Conservation (phyloP, 148 eudicot species). For the Persicaria tinctoria region DNA sequence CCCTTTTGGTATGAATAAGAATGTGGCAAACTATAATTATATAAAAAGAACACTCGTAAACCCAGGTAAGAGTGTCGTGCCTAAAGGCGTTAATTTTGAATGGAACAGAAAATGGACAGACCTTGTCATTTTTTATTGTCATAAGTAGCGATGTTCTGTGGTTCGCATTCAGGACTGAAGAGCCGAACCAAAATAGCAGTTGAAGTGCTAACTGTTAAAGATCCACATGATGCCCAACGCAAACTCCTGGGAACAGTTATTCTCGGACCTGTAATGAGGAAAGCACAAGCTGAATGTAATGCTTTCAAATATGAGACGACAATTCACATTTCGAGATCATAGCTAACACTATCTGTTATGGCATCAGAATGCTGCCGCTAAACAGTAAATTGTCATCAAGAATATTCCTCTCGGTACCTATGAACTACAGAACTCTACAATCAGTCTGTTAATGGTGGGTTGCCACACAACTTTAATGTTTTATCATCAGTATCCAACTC, state of each 20-base stretch:
- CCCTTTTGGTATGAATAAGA: no score
- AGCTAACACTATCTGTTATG: neutral
- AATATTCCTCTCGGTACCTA: no score
- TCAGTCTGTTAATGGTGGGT: neutral
- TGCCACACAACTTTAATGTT: neutral
- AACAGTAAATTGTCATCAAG: neutral
- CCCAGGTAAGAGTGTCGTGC: neutral
- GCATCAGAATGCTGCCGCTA: neutral
- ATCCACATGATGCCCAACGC: slow-evolving; percentile 94
- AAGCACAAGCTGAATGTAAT: neutral
- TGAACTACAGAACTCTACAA: neutral
- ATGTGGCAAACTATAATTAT: no score
- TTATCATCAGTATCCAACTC: neutral
- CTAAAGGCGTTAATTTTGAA: neutral
- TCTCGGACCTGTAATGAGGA: slow-evolving; percentile 59
- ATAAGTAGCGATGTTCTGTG: slow-evolving; percentile 81
- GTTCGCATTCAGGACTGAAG: slow-evolving; percentile 92
- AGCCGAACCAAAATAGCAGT: slow-evolving; percentile 76
- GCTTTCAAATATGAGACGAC: neutral
- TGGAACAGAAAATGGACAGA: neutral
- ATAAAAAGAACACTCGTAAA: neutral
- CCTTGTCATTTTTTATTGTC: slow-evolving; percentile 44
- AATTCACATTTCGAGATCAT: neutral
- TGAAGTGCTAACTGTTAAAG: slow-evolving; percentile 49
- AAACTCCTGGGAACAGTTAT: slow-evolving; percentile 72